Conservation (phyloP, 192 early-diverging fungal species). For the Gorgonomyces haynaldii region DNA sequence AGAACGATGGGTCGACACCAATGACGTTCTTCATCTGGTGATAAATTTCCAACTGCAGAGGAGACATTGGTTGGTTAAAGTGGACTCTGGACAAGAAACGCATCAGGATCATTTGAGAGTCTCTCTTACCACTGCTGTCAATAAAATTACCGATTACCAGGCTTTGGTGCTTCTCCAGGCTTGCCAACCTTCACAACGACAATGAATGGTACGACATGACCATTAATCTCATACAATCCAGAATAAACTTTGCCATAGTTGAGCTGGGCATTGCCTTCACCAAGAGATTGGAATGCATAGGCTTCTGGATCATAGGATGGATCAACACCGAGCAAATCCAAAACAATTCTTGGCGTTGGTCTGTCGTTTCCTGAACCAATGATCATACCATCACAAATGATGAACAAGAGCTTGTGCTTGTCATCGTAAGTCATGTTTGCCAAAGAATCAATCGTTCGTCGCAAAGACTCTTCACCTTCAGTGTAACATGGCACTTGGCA, state of each 20-base stretch:
- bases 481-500: slow-evolving; percentile 89
- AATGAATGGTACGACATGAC: slow-evolving; percentile 88
- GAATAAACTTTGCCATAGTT: slow-evolving; percentile 97
- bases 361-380: slow-evolving; percentile 93
- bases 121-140: slow-evolving; percentile 72
- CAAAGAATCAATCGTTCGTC: slow-evolving; percentile 89
- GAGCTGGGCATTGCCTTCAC: slow-evolving; percentile 70
- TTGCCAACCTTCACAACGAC: slow-evolving; percentile 94
- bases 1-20: slow-evolving; percentile 89
- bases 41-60: slow-evolving; percentile 93
- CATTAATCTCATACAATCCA: slow-evolving; percentile 85
- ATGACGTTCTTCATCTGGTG: slow-evolving; percentile 99
- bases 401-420: slow-evolving; percentile 92
- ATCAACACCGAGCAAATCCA: slow-evolving; percentile 91
- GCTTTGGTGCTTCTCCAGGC: slow-evolving; percentile 69
- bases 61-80: slow-evolving; percentile 86
- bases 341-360: slow-evolving; percentile 90
- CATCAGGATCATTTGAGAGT: slow-evolving; percentile 98
- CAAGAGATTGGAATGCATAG: slow-evolving; percentile 64
- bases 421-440: slow-evolving; percentile 87
- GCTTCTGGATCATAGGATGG: slow-evolving; percentile 65
- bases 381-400: slow-evolving; percentile 97
- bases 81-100: slow-evolving; percentile 93
- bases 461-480: slow-evolving; percentile 85
- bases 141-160: slow-evolving; percentile 75